Evolutionary conservation across 2,329 filamentous ascomycete genomes (phyloP).

Genomic region (Drechslera avenae): DNA sequence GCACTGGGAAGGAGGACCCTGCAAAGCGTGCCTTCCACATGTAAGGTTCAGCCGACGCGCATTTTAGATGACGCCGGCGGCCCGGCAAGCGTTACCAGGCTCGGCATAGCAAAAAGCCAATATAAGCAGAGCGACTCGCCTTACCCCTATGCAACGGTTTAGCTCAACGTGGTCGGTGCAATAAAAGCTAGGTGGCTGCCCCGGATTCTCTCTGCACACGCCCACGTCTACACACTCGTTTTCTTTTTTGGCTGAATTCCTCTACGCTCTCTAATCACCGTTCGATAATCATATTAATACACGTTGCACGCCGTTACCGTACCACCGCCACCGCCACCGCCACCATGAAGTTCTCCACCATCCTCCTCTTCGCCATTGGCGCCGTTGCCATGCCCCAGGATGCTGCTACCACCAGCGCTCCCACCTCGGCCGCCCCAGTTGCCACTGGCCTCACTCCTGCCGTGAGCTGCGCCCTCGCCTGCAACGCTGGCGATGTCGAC

Average conservation of each 20-base stretch:
- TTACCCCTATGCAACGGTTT: slow-evolving; percentile 14
- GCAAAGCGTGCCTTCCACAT: slow-evolving; percentile 23
- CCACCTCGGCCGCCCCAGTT: slow-evolving; percentile 37
- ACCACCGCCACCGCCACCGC: slow-evolving; percentile 15
- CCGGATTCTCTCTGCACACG: slow-evolving; percentile 15
- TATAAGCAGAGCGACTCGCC: slow-evolving; percentile 13
- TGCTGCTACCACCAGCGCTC: slow-evolving; percentile 43
- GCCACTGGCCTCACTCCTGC: slow-evolving; percentile 32
- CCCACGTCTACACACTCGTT: slow-evolving; percentile 21
- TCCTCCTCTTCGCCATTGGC: slow-evolving; percentile 54
- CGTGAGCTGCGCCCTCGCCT: slow-evolving; percentile 46
- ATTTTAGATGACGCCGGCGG: slow-evolving; percentile 12
- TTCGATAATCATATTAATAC: slow-evolving; percentile 28
- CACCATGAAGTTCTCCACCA: slow-evolving; percentile 54
- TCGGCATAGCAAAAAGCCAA: slow-evolving; percentile 12
- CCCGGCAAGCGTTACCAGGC: slow-evolving; percentile 9
- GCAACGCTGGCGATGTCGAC: slow-evolving; percentile 53
- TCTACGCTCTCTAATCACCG: slow-evolving; percentile 26
- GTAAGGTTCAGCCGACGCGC: slow-evolving; percentile 24
- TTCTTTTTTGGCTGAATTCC: slow-evolving; percentile 19
- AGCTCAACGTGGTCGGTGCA: slow-evolving; percentile 5
- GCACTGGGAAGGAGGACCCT: slow-evolving; percentile 19
- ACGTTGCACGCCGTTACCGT: slow-evolving; percentile 7
- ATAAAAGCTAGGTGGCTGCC: slow-evolving; percentile 17
- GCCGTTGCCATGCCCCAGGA: slow-evolving; percentile 51